Percentiles rank a stretch among this genome's conserved stretches.
Conservation (phyloP, 371 early-diverging fungal genomes). For the Mucor mucedo region DNA sequence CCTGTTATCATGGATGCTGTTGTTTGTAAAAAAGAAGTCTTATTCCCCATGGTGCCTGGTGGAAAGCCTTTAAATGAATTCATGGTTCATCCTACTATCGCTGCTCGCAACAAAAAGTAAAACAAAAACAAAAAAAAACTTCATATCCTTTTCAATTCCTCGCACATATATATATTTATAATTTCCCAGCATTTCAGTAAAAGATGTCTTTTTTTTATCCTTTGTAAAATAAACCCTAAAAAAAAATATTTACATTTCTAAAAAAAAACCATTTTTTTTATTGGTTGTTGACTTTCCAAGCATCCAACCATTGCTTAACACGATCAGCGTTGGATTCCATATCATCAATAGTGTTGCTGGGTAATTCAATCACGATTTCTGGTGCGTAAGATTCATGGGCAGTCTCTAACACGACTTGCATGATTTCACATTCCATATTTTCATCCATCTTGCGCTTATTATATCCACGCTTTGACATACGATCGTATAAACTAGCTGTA, state of each 20-base stretch:
- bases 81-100: constrained; percentile 58
- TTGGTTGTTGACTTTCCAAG: constrained; percentile 43
- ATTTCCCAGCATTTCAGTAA: neutral
- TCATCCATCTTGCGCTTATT: constrained; percentile 89
- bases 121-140: constrained; percentile 4
- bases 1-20: constrained; percentile 93
- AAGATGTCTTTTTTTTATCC: constrained; percentile 6
- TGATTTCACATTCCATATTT: constrained; percentile 98
- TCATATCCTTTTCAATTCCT: neutral
- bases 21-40: constrained; percentile 90
- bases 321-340: constrained; percentile 89
- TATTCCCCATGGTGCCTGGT: constrained; percentile 97
- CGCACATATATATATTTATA: constrained; percentile 5
- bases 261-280: constrained; percentile 23
- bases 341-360: constrained; percentile 81
- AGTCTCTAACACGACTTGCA: constrained; percentile 95
- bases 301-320: constrained; percentile 74
- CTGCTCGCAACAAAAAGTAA: constrained; percentile 29
- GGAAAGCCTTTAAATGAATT: constrained; percentile 92
- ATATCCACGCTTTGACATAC: constrained; percentile 89
- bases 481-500: constrained; percentile 80
- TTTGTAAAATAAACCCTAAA: neutral
- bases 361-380: constrained; percentile 83
- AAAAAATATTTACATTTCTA: neutral
- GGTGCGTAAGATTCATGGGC: constrained; percentile 83